A percentile compares a stretch with the other conserved stretches of the same genome.
Evolutionary conservation across 148 eudicot species (phyloP).

Genomic region (Silene conica): DNA sequence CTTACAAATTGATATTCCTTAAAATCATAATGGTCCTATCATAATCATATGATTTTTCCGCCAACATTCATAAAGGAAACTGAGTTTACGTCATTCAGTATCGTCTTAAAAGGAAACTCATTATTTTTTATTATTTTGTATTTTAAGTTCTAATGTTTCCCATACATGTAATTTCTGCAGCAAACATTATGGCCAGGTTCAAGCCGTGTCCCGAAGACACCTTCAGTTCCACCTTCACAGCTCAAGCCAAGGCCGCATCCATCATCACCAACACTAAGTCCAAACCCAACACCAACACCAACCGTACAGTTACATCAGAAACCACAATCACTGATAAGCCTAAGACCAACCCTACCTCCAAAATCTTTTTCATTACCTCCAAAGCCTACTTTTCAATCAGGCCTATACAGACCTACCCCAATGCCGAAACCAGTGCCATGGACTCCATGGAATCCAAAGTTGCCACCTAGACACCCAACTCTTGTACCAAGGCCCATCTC

Average conservation of each 20-base stretch:
- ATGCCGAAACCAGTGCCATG: background rate
- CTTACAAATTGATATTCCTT: too few relatives aligned
- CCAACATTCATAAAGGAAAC: too few relatives aligned
- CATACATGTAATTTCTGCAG: background rate
- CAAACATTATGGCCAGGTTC: conserved; percentile 8
- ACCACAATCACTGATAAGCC: background rate
- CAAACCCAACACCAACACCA: background rate
- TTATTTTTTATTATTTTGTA: background rate
- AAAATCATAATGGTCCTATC: too few relatives aligned
- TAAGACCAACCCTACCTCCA: background rate
- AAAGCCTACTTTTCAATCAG: background rate
- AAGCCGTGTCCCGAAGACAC: background rate
- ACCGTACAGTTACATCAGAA: background rate
- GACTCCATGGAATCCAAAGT: background rate
- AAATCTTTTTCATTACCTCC: background rate
- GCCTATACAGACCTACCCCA: background rate
- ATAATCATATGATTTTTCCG: too few relatives aligned
- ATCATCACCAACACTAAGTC: background rate
- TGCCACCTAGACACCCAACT: background rate
- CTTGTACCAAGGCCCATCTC: background rate
- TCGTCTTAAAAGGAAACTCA: too few relatives aligned
- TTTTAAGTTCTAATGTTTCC: background rate
- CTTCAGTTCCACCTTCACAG: background rate
- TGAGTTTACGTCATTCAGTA: too few relatives aligned
- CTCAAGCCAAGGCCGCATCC: background rate